Conservation (phyloP, 2,329 filamentous ascomycete species). For the Decorospora gaudefroyi region DNA sequence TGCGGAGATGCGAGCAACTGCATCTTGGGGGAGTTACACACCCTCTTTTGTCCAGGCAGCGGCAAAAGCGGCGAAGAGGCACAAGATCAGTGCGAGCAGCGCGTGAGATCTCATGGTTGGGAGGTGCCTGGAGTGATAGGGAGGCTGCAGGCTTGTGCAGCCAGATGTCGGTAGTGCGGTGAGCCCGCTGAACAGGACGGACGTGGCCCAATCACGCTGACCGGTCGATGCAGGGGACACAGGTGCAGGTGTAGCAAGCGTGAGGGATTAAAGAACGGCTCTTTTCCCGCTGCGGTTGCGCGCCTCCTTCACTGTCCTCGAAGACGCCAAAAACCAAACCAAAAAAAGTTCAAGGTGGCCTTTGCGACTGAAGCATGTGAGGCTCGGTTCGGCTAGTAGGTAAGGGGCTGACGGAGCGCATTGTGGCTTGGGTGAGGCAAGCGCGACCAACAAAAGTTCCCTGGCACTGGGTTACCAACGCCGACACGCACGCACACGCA, state of each 20-base stretch:
- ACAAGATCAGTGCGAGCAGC: constrained; percentile 69
- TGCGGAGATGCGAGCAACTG: constrained; percentile 10
- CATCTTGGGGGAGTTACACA: constrained; percentile 48
- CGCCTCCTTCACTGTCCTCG: constrained; percentile 1
- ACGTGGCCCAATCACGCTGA: constrained; percentile 34
- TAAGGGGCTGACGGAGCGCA: constrained; percentile 14
- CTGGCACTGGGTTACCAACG: neutral
- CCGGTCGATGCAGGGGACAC: constrained; percentile 11
- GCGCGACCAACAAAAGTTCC: constrained; percentile 14
- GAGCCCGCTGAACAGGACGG: constrained; percentile 25
- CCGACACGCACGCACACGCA: constrained; percentile 6
- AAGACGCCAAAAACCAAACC: neutral
- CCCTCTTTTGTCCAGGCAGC: constrained; percentile 90
- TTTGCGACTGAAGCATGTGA: constrained; percentile 14
- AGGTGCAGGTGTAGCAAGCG: constrained; percentile 13
- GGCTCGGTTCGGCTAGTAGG: too few species aligned
- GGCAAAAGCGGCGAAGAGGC: constrained; percentile 67
- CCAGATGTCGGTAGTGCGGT: constrained; percentile 25
- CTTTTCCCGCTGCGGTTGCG: neutral
- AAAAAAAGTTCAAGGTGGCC: constrained; percentile 14
- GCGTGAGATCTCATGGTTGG: constrained; percentile 69
- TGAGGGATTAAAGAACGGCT: constrained; percentile 10
- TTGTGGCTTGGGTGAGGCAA: constrained; percentile 15
- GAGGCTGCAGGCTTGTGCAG: constrained; percentile 40
- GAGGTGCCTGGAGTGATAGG: constrained; percentile 27